These are phyloP conservation scores for Aspergillus sp. DNA, from an alignment of 2,329 filamentous ascomycete species.

Conservation along the genomic window DNA sequence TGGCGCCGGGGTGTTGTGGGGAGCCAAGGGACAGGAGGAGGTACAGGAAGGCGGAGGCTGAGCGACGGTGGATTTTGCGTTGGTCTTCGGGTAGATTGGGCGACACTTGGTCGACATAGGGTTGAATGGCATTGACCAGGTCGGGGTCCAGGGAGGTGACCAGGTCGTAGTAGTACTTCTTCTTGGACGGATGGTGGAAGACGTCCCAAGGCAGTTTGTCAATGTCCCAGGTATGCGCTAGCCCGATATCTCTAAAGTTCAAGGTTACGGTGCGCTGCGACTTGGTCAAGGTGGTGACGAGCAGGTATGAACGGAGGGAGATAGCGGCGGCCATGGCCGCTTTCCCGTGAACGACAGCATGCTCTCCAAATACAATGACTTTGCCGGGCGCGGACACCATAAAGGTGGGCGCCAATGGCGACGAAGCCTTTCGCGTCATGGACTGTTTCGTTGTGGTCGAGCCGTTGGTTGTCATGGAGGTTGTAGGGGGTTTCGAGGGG, in stretches of 20 bases:
- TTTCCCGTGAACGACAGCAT: slow-evolving; percentile 97
- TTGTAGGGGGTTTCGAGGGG: slow-evolving; percentile 22
- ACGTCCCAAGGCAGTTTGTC: slow-evolving; percentile 82
- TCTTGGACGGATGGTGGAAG: slow-evolving; percentile 79
- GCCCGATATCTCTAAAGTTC: slow-evolving; percentile 84
- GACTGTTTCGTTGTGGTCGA: slow-evolving; percentile 14
- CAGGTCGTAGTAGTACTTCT: slow-evolving; percentile 91
- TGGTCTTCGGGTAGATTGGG: slow-evolving; percentile 63
- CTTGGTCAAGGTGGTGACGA: slow-evolving; percentile 91
- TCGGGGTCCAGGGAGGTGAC: slow-evolving; percentile 82
- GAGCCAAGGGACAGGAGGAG: slow-evolving; percentile 85
- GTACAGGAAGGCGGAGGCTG: slow-evolving; percentile 86
- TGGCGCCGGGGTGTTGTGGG: slow-evolving; percentile 72
- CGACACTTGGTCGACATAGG: slow-evolving; percentile 73
- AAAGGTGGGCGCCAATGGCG: slow-evolving; percentile 77
- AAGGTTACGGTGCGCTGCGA: slow-evolving; percentile 84
- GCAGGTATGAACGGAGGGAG: slow-evolving; percentile 91
- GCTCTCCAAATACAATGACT: slow-evolving; percentile 96
- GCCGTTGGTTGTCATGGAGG: slow-evolving; percentile 22
- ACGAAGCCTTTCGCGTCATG: slow-evolving; percentile 44
- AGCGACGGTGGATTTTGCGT: slow-evolving; percentile 80
- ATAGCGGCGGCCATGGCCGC: slow-evolving; percentile 93
- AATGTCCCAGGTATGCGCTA: slow-evolving; percentile 92
- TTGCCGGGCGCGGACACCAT: slow-evolving; percentile 98
- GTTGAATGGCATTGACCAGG: slow-evolving; percentile 75